Evolutionary conservation across 768 basidiomycete genomes (phyloP).

Genomic region (Pleurotus tuoliensis): DNA sequence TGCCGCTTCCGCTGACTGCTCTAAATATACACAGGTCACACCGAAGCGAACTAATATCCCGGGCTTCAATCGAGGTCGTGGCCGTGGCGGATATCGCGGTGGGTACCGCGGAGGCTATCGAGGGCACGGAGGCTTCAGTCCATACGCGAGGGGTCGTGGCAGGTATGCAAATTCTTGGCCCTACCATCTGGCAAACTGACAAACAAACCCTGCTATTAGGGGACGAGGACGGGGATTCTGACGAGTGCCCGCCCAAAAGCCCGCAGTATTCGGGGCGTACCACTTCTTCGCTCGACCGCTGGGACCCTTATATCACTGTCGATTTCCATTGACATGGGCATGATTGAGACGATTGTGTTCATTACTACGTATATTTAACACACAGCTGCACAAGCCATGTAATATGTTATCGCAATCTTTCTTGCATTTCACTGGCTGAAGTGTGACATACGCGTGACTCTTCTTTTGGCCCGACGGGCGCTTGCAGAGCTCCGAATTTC

Average conservation of each 20-base stretch:
- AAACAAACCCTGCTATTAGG: conserved; percentile 26
- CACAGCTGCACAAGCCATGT: background rate
- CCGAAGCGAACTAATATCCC: conserved; percentile 95
- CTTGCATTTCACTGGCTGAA: conserved; percentile 6
- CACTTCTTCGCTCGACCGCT: background rate
- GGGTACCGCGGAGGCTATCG: conserved; percentile 48
- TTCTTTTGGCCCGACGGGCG: background rate
- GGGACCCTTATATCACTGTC: too few relatives aligned
- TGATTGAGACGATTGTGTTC: background rate
- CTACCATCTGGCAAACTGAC: too few relatives aligned
- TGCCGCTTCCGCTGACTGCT: too few relatives aligned
- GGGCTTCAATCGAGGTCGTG: conserved; percentile 82
- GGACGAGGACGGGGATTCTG: conserved; percentile 76
- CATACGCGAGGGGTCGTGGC: conserved; percentile 67
- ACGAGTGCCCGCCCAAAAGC: conserved; percentile 11
- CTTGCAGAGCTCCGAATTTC: background rate
- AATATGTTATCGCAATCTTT: conserved; percentile 5
- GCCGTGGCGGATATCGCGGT: conserved; percentile 60
- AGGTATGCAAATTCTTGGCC: conserved; percentile 44
- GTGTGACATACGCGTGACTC: background rate
- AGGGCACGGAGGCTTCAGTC: conserved; percentile 50
- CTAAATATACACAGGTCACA: conserved; percentile 60
- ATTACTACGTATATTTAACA: background rate
- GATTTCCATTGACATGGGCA: background rate
- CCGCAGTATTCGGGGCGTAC: background rate